phyloP scores from a whole-genome alignment of 768 basidiomycete genomes.

The Suillus cothurnatus region DNA sequence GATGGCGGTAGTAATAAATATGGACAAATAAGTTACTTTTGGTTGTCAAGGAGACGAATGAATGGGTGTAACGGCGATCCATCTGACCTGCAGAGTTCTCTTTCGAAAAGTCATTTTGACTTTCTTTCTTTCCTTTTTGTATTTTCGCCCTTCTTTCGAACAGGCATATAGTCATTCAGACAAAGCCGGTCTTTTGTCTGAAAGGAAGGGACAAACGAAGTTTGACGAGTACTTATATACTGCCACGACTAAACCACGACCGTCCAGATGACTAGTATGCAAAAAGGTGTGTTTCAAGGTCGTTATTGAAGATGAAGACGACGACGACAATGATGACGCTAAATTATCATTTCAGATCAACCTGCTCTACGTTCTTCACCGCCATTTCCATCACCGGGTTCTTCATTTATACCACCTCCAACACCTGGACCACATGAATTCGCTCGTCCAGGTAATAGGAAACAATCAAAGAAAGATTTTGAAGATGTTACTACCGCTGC shows the following conservation, averaged over 20 bases:
- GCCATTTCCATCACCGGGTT: slow-evolving; percentile 65
- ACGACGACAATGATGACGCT: neutral
- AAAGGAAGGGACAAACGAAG: neutral
- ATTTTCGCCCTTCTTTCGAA: neutral
- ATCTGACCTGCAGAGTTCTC: slow-evolving; percentile 3
- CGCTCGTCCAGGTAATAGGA: slow-evolving; percentile 42
- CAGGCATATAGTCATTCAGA: slow-evolving; percentile 6
- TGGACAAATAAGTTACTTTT: slow-evolving; percentile 7
- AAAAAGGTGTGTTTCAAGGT: slow-evolving; percentile 11
- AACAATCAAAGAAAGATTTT: slow-evolving; percentile 26
- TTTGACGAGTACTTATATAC: slow-evolving; percentile 9
- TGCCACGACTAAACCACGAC: slow-evolving; percentile 10
- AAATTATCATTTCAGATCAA: slow-evolving; percentile 30
- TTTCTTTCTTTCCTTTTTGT: neutral
- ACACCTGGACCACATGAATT: slow-evolving; percentile 69
- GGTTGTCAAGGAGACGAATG: slow-evolving; percentile 6
- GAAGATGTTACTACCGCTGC: slow-evolving; percentile 5
- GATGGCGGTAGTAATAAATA: slow-evolving; percentile 21
- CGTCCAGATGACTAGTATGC: slow-evolving; percentile 9
- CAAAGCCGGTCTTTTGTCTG: slow-evolving; percentile 14
- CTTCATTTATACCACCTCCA: slow-evolving; percentile 69
- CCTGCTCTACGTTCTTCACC: slow-evolving; percentile 40
- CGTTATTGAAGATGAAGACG: neutral
- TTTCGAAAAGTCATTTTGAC: slow-evolving; percentile 5
- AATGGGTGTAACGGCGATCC: neutral